Conservation (phyloP, 805 yeast genomes). For the Kluyveromyces lactis region DNA sequence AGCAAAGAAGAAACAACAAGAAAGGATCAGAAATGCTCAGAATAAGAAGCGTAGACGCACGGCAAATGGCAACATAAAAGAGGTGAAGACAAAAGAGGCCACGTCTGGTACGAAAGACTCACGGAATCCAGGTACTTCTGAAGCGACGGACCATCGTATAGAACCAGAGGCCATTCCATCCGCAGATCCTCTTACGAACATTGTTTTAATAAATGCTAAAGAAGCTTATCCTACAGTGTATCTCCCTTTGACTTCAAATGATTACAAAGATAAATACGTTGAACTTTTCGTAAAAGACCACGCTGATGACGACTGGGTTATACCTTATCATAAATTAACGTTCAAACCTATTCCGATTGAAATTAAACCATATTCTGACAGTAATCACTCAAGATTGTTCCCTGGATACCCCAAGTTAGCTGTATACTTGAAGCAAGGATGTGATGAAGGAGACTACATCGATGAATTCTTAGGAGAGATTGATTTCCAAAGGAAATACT, state of each 20-base stretch:
- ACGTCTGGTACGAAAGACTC: slow-evolving; percentile 1
- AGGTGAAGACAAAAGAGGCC: slow-evolving; percentile 1
- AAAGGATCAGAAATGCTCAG: slow-evolving; percentile 14
- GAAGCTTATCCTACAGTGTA: slow-evolving; percentile 30
- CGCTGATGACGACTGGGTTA: slow-evolving; percentile 34
- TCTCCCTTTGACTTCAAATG: slow-evolving; percentile 28
- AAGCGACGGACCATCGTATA: neutral
- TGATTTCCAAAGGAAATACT: slow-evolving; percentile 55
- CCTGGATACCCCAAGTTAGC: slow-evolving; percentile 70
- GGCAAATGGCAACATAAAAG: slow-evolving; percentile 5
- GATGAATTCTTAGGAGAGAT: slow-evolving; percentile 68
- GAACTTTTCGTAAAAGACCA: slow-evolving; percentile 45
- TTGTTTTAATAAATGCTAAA: slow-evolving; percentile 29
- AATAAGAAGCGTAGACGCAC: slow-evolving; percentile 10
- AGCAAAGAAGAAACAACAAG: slow-evolving; percentile 36
- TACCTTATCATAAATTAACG: slow-evolving; percentile 11
- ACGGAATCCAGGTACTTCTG: neutral
- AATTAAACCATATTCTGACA: slow-evolving; percentile 54
- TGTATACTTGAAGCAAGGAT: slow-evolving; percentile 35
- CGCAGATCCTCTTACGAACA: slow-evolving; percentile 18
- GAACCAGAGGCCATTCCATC: neutral
- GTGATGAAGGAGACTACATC: slow-evolving; percentile 43
- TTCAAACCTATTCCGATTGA: slow-evolving; percentile 22
- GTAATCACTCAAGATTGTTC: slow-evolving; percentile 47
- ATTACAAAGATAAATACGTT: slow-evolving; percentile 37